Conservation (phyloP, 2,329 filamentous ascomycete genomes). For the Trichoderma afroharzianum region DNA sequence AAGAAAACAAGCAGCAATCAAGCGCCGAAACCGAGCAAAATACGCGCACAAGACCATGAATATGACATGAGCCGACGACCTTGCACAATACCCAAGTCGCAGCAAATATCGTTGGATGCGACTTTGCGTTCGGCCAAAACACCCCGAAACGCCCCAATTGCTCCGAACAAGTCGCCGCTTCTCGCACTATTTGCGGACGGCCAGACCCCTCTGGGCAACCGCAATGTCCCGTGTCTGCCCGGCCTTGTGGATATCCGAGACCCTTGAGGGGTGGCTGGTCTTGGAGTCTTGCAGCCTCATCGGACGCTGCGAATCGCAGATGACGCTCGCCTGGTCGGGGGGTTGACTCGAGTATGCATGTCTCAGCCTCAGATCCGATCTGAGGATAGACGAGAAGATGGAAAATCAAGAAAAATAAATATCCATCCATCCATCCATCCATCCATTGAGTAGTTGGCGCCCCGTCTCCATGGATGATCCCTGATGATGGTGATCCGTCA, state of each 20-base stretch:
- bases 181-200: neutral
- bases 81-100: neutral
- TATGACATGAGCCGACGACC: neutral
- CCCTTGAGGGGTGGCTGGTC: neutral
- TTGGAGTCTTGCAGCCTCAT: conserved; percentile 1
- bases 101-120: neutral
- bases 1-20: neutral
- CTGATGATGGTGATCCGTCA: neutral
- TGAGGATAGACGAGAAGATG: neutral
- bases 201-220: neutral
- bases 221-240: conserved; percentile 7
- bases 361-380: neutral
- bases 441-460: conserved; percentile 3
- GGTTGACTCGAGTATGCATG: neutral
- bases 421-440: neutral
- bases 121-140: neutral
- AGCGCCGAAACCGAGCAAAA: neutral
- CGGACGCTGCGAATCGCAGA: neutral
- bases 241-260: conserved; percentile 2
- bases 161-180: neutral
- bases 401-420: neutral
- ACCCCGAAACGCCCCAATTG: neutral
- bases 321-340: neutral
- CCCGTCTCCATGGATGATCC: conserved; percentile 12
- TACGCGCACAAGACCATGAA: neutral